Conservation (phyloP, 2,329 filamentous ascomycete species). For the Venturia aucupariae region DNA sequence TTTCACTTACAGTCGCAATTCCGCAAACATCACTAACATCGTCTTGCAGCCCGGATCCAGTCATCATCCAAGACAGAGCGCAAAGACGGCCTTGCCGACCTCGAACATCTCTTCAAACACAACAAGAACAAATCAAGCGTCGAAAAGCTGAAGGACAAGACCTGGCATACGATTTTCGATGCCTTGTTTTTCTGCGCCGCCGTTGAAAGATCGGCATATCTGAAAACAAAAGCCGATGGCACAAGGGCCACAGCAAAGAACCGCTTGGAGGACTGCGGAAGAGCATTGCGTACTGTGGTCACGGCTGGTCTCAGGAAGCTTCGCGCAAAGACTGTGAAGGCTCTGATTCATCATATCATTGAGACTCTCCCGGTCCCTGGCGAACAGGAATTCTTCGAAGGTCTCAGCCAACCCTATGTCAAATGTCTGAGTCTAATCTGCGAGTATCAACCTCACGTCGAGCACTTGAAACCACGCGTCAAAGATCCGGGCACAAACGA, state of each 20-base stretch:
- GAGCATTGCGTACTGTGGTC: constrained; percentile 62
- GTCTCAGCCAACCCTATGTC: constrained; percentile 60
- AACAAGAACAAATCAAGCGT: constrained; percentile 29
- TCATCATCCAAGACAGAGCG: constrained; percentile 39
- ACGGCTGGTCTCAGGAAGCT: constrained; percentile 60
- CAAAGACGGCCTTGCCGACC: constrained; percentile 40
- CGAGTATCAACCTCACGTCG: constrained; percentile 65
- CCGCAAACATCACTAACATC: constrained; percentile 6
- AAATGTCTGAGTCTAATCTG: constrained; percentile 65
- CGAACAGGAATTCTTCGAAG: constrained; percentile 38
- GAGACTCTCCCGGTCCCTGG: constrained; percentile 58
- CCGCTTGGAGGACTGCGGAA: constrained; percentile 60
- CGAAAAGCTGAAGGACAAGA: constrained; percentile 53
- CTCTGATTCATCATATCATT: constrained; percentile 71
- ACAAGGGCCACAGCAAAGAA: constrained; percentile 30
- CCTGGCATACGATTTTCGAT: constrained; percentile 69
- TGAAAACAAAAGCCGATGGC: constrained; percentile 43
- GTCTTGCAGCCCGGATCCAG: constrained; percentile 24
- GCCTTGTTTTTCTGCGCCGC: constrained; percentile 59
- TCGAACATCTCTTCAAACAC: constrained; percentile 43
- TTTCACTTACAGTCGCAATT: no score
- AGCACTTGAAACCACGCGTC: constrained; percentile 54
- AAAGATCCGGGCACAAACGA: neutral
- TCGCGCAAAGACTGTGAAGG: constrained; percentile 66
- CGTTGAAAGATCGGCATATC: constrained; percentile 57